Percentiles rank a stretch among this genome's conserved stretches.
Conservation (phyloP, 345 rosid genomes). For the Sonneratia caseolaris region DNA sequence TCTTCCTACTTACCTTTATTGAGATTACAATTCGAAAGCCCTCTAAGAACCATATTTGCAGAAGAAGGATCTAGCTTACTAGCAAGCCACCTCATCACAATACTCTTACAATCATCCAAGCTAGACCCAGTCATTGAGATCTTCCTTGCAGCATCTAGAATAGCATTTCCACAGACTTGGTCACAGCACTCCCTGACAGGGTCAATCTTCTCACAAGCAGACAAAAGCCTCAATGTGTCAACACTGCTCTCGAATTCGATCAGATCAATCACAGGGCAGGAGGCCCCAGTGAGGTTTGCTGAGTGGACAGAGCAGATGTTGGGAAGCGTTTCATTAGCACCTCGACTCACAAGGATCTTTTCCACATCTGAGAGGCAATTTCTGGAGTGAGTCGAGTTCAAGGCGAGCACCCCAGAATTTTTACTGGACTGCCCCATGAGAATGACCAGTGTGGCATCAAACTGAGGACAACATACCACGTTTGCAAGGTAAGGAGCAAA, state of each 20-base stretch:
- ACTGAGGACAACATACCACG: slow-evolving; percentile 58
- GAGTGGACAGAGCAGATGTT: slow-evolving; percentile 35
- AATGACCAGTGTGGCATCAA: slow-evolving; percentile 41
- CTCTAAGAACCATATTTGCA: slow-evolving; percentile 40
- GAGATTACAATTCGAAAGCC: slow-evolving; percentile 42
- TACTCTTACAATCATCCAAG: slow-evolving; percentile 34
- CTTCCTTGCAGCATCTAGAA: slow-evolving; percentile 35
- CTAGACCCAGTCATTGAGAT: slow-evolving; percentile 24
- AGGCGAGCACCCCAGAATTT: slow-evolving; percentile 34
- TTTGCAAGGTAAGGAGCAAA: slow-evolving; percentile 49
- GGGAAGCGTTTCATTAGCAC: slow-evolving; percentile 29
- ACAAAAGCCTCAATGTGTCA: slow-evolving; percentile 35
- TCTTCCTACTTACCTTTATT: slow-evolving; percentile 29
- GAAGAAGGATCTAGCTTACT: slow-evolving; percentile 36
- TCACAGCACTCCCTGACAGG: slow-evolving; percentile 48
- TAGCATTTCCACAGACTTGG: slow-evolving; percentile 43
- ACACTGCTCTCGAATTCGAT: slow-evolving; percentile 37
- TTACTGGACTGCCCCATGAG: slow-evolving; percentile 47
- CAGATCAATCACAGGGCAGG: slow-evolving; percentile 39
- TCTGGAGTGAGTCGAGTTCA: slow-evolving; percentile 27
- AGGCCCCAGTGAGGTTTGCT: slow-evolving; percentile 37
- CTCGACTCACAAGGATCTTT: slow-evolving; percentile 41
- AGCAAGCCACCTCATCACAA: slow-evolving; percentile 45
- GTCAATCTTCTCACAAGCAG: slow-evolving; percentile 42
- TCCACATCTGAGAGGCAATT: slow-evolving; percentile 48